Percentiles rank a stretch among this genome's conserved stretches.
phyloP scores from a whole-genome alignment of 805 yeast species.

The Yamadazyma akitaensis region DNA sequence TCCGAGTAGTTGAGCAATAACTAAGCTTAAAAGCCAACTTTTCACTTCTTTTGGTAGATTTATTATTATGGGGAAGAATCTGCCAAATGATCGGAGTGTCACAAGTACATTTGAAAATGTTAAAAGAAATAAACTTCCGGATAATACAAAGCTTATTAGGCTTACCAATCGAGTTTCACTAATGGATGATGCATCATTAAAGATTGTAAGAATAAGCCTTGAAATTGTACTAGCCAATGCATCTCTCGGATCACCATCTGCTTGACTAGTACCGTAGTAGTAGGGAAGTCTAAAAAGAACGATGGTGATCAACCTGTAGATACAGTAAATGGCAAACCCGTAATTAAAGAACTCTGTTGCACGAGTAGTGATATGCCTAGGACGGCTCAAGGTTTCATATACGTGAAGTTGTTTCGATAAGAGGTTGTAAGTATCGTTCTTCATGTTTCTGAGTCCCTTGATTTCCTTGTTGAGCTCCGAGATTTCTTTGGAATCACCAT shows the following conservation, averaged over 20 bases:
- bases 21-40: conserved; percentile 35
- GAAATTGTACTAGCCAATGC: conserved; percentile 51
- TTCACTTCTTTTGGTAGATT: conserved; percentile 15
- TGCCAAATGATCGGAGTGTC: conserved; percentile 54
- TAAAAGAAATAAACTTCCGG: conserved; percentile 57
- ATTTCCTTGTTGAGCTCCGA: conserved; percentile 39
- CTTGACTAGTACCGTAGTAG: conserved; percentile 13
- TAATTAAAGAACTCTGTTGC: conserved; percentile 18
- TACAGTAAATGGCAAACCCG: conserved; percentile 45
- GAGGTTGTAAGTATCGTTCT: conserved; percentile 2
- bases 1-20: conserved; percentile 46
- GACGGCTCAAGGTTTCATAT: background rate
- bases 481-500: conserved; percentile 19
- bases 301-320: conserved; percentile 45
- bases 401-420: background rate
- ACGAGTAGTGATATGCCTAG: conserved; percentile 5
- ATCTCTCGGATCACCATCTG: conserved; percentile 26
- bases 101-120: conserved; percentile 62
- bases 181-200: conserved; percentile 17
- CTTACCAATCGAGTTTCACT: conserved; percentile 41
- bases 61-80: conserved; percentile 23
- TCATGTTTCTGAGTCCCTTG: conserved; percentile 22
- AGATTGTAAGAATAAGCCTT: conserved; percentile 26
- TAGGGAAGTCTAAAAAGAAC: conserved; percentile 39
- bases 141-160: conserved; percentile 48